Conservation (phyloP, 2,329 filamentous ascomycete species). For the Aspergillus viridinutans region DNA sequence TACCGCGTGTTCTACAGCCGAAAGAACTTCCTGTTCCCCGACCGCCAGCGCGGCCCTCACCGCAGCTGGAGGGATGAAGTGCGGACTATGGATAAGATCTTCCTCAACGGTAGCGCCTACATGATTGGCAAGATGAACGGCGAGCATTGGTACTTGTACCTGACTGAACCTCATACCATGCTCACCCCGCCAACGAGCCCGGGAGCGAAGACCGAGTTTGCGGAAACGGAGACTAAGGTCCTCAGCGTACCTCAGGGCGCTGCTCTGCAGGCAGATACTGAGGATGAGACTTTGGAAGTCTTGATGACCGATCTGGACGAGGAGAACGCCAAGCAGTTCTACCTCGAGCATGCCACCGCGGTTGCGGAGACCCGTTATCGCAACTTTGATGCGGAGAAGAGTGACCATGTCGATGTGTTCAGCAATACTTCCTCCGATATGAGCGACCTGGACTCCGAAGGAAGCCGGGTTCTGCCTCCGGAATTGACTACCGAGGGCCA, state of each 20-base stretch:
- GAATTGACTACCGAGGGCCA: constrained; percentile 90
- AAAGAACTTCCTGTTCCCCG: constrained; percentile 96
- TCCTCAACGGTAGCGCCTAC: constrained; percentile 89
- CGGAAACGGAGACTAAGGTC: constrained; percentile 56
- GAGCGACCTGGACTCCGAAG: constrained; percentile 54
- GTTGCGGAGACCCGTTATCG: constrained; percentile 79
- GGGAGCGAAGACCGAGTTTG: constrained; percentile 42
- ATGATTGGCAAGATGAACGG: constrained; percentile 99
- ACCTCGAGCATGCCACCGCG: constrained; percentile 77
- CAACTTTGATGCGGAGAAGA: constrained; percentile 61
- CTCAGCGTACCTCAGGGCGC: constrained; percentile 49
- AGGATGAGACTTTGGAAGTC: constrained; percentile 56
- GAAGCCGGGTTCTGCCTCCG: constrained; percentile 54
- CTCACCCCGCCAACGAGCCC: constrained; percentile 82
- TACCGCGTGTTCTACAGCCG: constrained; percentile 98
- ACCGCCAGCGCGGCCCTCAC: constrained; percentile 89
- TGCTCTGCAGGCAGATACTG: constrained; percentile 25
- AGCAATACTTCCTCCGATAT: constrained; percentile 65
- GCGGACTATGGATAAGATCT: constrained; percentile 84
- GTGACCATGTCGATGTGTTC: constrained; percentile 68
- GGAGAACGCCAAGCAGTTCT: constrained; percentile 64
- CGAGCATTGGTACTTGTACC: constrained; percentile 98
- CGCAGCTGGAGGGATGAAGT: constrained; percentile 98
- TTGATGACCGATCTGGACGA: constrained; percentile 66
- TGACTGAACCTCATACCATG: constrained; percentile 77